Evolutionary conservation across 208 protist species (phyloP), one percentile per base, ranked within the genome.

Genomic region (Crithidia mellificae): DNA sequence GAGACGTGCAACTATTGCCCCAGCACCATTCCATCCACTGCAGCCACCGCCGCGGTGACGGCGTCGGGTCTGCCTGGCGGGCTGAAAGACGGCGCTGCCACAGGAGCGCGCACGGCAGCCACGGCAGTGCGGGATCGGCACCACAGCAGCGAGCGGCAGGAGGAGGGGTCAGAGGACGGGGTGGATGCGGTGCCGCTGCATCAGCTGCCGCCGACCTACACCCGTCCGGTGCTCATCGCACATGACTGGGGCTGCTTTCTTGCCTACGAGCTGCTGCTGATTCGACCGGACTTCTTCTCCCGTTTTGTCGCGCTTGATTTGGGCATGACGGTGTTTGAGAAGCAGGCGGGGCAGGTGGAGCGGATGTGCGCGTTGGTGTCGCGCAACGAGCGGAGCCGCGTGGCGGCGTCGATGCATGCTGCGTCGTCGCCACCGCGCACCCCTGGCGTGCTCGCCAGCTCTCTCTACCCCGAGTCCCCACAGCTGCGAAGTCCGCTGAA

Each of bases 201-300:
- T 32, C 78, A 84, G 47, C 20, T 80, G 51, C 78, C 76, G 19
- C 76, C 74, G 0, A 72, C 51, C 17, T 80, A 84, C 51, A 52
- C 74, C 14, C 70, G 63, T 12, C 85, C 89, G 0, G 71, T 88
- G 32, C 59, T 92, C 22, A 82, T 94, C 6, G 82, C 80, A 15
- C 86, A 92, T 46, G 78, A 77, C 59, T 92, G 78, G 77, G 84
- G 83, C 19, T 86, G 79, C 64, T 20, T 77, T 8, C 69, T 94
- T 12, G 74, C 79, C 6, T 89, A 77, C 58, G 88, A 94, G 41
- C 76, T 94, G 1, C 50, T 94, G 1, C 76, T 90, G 6, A 47
- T 64, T 12, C 63, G 78, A 0, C 85, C 88, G 9, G 66, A 54
- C 22, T 82, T 85, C 32, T 91, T 90, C 57, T 83, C 79, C 2